Evolutionary conservation across 164 flowering plant species (phyloP).

Genomic region (Malania oleifera): DNA sequence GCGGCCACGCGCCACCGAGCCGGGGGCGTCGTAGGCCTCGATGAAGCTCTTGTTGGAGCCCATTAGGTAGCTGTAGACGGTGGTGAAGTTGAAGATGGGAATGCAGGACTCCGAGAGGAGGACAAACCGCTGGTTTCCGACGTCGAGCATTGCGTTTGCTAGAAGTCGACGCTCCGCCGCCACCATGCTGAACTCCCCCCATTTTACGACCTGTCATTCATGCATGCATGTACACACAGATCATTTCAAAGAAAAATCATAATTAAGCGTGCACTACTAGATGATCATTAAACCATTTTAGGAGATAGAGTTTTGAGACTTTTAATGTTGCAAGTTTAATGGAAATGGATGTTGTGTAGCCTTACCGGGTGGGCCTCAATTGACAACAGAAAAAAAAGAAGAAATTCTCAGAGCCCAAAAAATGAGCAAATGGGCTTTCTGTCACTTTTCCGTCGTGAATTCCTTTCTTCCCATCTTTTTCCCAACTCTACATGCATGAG

Average conservation of each 20-base stretch:
- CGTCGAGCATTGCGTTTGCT: conserved; percentile 34
- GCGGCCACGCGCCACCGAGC: conserved; percentile 24
- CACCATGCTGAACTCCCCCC: conserved; percentile 31
- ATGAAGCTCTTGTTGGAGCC: conserved; percentile 18
- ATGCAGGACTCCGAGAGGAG: conserved; percentile 41
- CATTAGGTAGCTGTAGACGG: conserved; percentile 27
- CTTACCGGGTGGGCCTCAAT: no score
- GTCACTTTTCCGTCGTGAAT: no score
- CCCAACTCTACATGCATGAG: no score
- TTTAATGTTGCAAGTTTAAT: no score
- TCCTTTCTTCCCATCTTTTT: neutral
- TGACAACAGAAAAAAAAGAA: no score
- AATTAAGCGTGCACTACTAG: no score
- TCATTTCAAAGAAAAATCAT: no score
- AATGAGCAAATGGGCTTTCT: no score
- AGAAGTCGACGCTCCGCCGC: conserved; percentile 34
- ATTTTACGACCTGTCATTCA: conserved; percentile 21
- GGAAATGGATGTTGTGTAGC: no score
- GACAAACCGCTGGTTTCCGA: conserved; percentile 33
- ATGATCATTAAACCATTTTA: no score
- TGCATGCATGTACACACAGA: neutral
- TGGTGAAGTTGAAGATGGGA: conserved; percentile 35
- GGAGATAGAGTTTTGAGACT: no score
- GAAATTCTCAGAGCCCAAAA: no score
- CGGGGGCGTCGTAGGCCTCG: conserved; percentile 20